A percentile compares a stretch with the other conserved stretches of the same genome.
phyloP scores from a whole-genome alignment of 1,284 basidiomycete genomes.

The Puccinia horiana region DNA sequence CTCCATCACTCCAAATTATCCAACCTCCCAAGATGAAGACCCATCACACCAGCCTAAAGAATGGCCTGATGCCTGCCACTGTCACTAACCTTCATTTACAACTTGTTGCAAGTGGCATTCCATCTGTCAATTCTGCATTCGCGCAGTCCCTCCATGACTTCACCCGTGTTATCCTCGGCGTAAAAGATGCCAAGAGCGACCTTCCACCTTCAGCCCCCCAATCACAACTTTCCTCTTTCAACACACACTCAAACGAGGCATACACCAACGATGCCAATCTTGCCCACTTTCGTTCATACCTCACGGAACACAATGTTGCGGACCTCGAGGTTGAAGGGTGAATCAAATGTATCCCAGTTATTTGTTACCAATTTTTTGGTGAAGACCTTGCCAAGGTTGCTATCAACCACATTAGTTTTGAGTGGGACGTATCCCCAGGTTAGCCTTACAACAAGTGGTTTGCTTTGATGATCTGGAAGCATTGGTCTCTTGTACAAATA shows the following conservation, averaged over 20 bases:
- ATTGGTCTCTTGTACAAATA: slow-evolving; percentile 10
- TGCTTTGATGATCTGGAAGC: not conserved
- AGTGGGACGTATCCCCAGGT: not conserved
- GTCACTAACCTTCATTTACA: not conserved
- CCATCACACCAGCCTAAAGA: not conserved
- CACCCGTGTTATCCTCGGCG: not conserved
- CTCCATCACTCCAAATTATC: not conserved
- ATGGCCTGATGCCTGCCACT: not conserved
- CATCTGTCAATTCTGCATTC: not conserved
- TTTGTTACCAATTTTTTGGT: slow-evolving; percentile 8
- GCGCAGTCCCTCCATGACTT: not conserved
- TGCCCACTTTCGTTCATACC: not conserved
- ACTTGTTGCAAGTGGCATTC: not conserved
- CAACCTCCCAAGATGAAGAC: not conserved
- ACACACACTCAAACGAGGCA: not conserved
- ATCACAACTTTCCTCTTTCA: not conserved
- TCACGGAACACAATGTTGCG: not conserved
- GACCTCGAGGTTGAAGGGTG: slow-evolving; percentile 11
- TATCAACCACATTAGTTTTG: slow-evolving; percentile 4
- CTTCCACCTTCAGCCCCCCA: not conserved
- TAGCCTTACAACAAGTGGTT: slow-evolving; percentile 11
- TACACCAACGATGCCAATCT: not conserved
- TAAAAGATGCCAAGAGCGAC: not conserved
- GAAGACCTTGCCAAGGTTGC: not conserved
- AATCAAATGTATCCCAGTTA: not conserved